phyloP scores from a whole-genome alignment of 176 grass and related monocot species.

The Eremochloa ophiuroides region DNA sequence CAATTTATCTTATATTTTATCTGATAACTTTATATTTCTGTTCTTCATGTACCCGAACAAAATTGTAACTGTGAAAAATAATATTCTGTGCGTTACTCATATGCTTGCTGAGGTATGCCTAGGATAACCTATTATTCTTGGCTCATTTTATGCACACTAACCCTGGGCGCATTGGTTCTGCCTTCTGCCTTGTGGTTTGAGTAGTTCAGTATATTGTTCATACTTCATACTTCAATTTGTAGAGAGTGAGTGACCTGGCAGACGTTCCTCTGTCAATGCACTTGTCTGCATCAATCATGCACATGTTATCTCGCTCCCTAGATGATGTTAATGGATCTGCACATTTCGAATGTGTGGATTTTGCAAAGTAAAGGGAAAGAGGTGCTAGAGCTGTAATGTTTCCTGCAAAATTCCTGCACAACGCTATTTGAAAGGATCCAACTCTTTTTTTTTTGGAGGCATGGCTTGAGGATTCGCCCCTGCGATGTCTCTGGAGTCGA shows the following conservation, averaged over 20 bases:
- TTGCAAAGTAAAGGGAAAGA: background rate
- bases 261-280: conserved; percentile 3
- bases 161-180: background rate
- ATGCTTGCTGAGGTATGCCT: background rate
- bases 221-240: background rate
- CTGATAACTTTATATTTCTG: conserved; percentile 13
- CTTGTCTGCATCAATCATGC: conserved; percentile 14
- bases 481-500: background rate
- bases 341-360: background rate
- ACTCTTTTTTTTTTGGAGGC: background rate
- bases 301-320: background rate
- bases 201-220: background rate
- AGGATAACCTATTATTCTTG: background rate
- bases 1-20: conserved; percentile 17
- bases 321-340: background rate
- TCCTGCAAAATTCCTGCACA: background rate
- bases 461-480: background rate
- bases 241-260: background rate
- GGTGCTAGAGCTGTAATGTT: background rate
- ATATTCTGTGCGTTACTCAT: background rate
- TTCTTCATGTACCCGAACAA: conserved; percentile 1
- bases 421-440: background rate
- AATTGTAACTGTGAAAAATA: background rate
- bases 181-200: background rate
- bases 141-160: background rate